Evolutionary conservation across 2,329 filamentous ascomycete genomes (phyloP), one percentile per base, ranked within the genome.

Genomic region (Venturia effusa): DNA sequence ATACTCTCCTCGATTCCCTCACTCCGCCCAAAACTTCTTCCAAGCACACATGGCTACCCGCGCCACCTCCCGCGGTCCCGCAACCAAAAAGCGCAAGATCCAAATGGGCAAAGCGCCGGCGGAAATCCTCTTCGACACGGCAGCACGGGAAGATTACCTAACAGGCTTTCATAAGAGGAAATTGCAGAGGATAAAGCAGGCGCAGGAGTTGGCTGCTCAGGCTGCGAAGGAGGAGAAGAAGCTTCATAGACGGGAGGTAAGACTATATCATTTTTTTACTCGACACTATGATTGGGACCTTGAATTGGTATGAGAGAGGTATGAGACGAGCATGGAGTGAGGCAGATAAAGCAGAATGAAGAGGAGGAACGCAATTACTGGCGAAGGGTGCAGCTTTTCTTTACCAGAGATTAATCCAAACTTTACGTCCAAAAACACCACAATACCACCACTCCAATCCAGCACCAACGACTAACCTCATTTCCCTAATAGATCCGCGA

Each of bases 131-230:
- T 99, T 97, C 77, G 92, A 99, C 77, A 78, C 83, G 66, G 81
- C 82, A 66, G 89, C 89, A 57, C 87, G 94, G 68, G 80, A 88
- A 68, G 92, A 97, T 71, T 99, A 90, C 73, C 81, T 99, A 65
- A 97, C 92, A 0, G 94, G 94, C 2, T 99, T 99, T 77, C 92
- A 93, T 80, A 99, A 97, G 81, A 88, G 94, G 75, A 97, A 97
- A 76, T 78, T 89, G 62, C 88, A 91, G 74, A 84, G 94, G 43
- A 86, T 87, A 68, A 95, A 96, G 78, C 81, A 87, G 75, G 93
- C 93, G 1, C 89, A 94, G 72, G 91, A 94, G 68, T 81, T 88
- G 69, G 90, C 90, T 3, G 86, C 84, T 57, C 88, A 90, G 75
- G 86, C 83, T 72, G 91, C 87, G 59, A 85, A 87, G 61, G 84